Percentiles rank a stretch among this genome's conserved stretches.
Conservation (phyloP, 2,329 filamentous ascomycete species). For the Arthrocladium fulminans region DNA sequence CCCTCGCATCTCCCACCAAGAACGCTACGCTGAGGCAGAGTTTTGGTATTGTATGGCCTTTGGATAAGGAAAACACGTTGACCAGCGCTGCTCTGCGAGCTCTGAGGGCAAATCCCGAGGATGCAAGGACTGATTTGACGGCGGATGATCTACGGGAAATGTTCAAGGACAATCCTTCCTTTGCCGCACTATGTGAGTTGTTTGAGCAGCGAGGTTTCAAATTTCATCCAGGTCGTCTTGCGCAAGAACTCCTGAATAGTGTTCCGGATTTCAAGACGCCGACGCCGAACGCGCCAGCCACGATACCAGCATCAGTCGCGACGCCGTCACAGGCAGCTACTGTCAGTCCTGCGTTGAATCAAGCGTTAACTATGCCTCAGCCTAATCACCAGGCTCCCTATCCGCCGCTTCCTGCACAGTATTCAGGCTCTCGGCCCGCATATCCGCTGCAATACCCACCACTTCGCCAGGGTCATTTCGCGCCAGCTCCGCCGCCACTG, state of each 20-base stretch:
- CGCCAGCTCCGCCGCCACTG: background rate
- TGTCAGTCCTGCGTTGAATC: background rate
- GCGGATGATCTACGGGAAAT: conserved; percentile 37
- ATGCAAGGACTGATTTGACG: conserved; percentile 32
- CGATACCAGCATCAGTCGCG: background rate
- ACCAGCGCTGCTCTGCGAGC: conserved; percentile 42
- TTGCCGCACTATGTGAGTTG: conserved; percentile 46
- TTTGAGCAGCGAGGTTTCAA: conserved; percentile 42
- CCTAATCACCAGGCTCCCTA: background rate
- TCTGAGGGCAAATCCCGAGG: conserved; percentile 36
- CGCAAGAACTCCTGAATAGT: conserved; percentile 37
- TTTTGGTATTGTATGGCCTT: conserved; percentile 42
- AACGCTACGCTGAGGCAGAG: background rate
- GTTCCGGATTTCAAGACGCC: conserved; percentile 23
- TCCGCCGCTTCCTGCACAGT: conserved; percentile 1
- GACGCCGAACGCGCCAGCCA: background rate
- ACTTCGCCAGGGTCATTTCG: background rate
- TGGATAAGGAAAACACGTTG: conserved; percentile 39
- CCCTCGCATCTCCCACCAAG: background rate
- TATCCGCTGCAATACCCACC: background rate
- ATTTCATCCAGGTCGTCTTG: conserved; percentile 46
- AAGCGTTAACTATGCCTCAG: background rate
- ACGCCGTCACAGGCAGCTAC: background rate
- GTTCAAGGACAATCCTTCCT: conserved; percentile 47
- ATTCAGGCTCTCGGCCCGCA: background rate